Percentiles rank a stretch among this genome's conserved stretches.
Conservation (phyloP, 495 filamentous ascomycete species). For the Penicillium longicatenatum region DNA sequence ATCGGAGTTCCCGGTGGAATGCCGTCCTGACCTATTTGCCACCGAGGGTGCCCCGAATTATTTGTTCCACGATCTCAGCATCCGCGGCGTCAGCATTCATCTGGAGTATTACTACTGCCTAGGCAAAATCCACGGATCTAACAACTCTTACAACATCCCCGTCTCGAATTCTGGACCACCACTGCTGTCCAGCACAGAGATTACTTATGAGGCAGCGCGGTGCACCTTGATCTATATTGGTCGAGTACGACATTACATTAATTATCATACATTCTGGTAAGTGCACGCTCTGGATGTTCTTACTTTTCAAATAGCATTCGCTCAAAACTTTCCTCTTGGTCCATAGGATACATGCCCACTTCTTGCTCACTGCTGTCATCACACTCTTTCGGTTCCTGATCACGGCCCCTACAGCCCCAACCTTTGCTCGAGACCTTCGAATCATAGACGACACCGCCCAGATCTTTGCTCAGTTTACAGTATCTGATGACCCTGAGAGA, state of each 20-base stretch:
- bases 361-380: constrained; percentile 23
- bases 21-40: constrained; percentile 26
- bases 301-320: too few species aligned
- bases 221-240: constrained; percentile 29
- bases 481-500: constrained; percentile 3
- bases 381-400: constrained; percentile 28
- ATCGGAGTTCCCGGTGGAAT: constrained; percentile 20
- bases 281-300: background rate
- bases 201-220: constrained; percentile 27
- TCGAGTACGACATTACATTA: constrained; percentile 24
- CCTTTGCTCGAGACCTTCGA: constrained; percentile 20
- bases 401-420: constrained; percentile 11
- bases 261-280: constrained; percentile 30
- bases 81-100: constrained; percentile 31
- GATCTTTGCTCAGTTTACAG: constrained; percentile 11
- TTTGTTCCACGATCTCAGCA: constrained; percentile 30
- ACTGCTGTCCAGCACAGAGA: constrained; percentile 27
- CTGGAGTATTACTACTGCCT: constrained; percentile 35
- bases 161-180: constrained; percentile 6
- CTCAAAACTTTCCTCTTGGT: background rate
- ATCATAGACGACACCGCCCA: constrained; percentile 17
- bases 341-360: constrained; percentile 31
- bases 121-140: constrained; percentile 31
- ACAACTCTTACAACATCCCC: constrained; percentile 8
- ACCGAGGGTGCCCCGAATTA: constrained; percentile 24